Percentiles rank a stretch among this genome's conserved stretches.
Conservation (phyloP, 2,329 filamentous ascomycete genomes). For the Ophioceras dolichostomum region DNA sequence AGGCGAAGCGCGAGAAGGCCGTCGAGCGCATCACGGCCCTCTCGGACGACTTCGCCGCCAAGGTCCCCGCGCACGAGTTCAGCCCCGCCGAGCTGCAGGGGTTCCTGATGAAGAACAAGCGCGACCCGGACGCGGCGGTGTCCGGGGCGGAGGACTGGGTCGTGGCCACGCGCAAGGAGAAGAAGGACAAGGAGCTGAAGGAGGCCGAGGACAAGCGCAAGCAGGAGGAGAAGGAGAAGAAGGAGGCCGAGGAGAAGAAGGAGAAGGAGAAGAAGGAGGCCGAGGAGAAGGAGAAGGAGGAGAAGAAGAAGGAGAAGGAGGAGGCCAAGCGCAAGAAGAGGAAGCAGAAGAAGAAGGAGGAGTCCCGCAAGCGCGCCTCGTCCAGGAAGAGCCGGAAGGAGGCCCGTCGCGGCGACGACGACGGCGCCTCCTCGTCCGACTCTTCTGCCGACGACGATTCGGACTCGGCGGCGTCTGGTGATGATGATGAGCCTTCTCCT, state of each 20-base stretch:
- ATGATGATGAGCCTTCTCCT: slow-evolving; percentile 4
- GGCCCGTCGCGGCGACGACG: slow-evolving; percentile 7
- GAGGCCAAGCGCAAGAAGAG: slow-evolving; percentile 14
- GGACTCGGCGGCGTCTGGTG: background rate
- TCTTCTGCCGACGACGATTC: slow-evolving; percentile 7
- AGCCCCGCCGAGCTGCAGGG: slow-evolving; percentile 50
- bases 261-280: slow-evolving; percentile 17
- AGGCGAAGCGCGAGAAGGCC: slow-evolving; percentile 19
- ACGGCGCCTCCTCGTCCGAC: slow-evolving; percentile 3
- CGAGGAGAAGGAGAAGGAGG: slow-evolving; percentile 13
- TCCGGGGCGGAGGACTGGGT: slow-evolving; percentile 36
- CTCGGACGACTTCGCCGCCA: slow-evolving; percentile 33
- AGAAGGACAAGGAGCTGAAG: slow-evolving; percentile 29
- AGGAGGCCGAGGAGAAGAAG: slow-evolving; percentile 18
- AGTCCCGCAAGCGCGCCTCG: background rate
- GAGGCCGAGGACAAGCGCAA: slow-evolving; percentile 28
- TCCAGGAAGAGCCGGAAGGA: slow-evolving; percentile 7
- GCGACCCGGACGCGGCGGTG: slow-evolving; percentile 34
- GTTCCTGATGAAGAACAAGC: slow-evolving; percentile 43
- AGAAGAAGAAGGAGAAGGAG: slow-evolving; percentile 12
- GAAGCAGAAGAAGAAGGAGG: slow-evolving; percentile 12
- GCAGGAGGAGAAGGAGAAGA: slow-evolving; percentile 21
- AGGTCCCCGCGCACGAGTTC: slow-evolving; percentile 42
- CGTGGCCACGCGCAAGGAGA: slow-evolving; percentile 32
- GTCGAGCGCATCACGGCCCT: slow-evolving; percentile 28